Conservation (phyloP, 2,329 filamentous ascomycete genomes). For the Aureobasidium sp. region DNA sequence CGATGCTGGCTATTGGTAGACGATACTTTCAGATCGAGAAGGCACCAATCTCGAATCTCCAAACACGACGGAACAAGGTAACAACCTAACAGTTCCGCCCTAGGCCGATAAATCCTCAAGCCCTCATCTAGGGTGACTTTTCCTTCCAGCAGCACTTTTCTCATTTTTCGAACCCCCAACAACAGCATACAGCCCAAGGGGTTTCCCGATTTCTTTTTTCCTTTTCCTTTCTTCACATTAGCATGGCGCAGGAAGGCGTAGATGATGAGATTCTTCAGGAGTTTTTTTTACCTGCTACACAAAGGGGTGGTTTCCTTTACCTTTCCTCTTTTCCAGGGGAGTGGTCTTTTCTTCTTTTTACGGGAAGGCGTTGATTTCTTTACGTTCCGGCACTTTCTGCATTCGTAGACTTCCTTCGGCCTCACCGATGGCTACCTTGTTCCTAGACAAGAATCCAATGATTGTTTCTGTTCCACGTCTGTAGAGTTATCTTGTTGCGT, state of each 20-base stretch:
- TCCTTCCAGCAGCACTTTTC: neutral
- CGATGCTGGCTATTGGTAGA: neutral
- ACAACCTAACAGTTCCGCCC: neutral
- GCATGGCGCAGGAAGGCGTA: constrained; percentile 1
- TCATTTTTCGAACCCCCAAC: neutral
- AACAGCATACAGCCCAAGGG: neutral
- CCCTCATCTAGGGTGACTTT: neutral
- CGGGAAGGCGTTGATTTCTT: neutral
- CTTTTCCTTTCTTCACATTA: neutral
- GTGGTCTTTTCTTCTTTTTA: neutral
- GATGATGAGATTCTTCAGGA: neutral
- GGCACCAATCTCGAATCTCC: neutral
- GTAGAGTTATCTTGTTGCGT: too few relatives aligned
- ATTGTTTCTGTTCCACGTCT: neutral
- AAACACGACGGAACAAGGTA: neutral
- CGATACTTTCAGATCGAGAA: neutral
- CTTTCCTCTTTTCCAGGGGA: neutral
- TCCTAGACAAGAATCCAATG: neutral
- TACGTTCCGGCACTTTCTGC: neutral
- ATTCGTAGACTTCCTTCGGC: neutral
- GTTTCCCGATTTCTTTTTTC: neutral
- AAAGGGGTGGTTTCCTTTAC: neutral
- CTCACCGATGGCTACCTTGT: neutral
- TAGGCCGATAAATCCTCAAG: neutral
- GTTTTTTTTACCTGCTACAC: neutral